These are phyloP conservation scores for Clarireedia hainanense DNA, from an alignment of 2,329 filamentous ascomycete species.

Conservation along the genomic window DNA sequence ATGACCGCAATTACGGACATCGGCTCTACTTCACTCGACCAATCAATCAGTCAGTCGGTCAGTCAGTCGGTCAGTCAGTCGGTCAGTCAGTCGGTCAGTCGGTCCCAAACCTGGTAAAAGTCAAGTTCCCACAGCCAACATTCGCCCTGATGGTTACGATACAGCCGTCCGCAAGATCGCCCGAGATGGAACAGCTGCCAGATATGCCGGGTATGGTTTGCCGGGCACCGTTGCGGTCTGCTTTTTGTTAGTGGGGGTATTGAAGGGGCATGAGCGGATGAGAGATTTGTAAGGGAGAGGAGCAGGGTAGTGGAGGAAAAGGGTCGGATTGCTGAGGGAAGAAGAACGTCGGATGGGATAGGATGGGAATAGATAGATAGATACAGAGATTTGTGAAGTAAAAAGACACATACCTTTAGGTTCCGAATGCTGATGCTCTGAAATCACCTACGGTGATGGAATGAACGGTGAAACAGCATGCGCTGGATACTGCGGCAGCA, in stretches of 20 bases:
- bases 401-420: background rate
- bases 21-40: no score
- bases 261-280: background rate
- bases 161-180: background rate
- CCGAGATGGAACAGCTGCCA: background rate
- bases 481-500: background rate
- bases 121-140: background rate
- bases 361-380: no score
- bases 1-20: no score
- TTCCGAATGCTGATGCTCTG: background rate
- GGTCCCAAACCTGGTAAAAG: background rate
- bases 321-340: no score
- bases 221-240: background rate
- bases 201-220: background rate
- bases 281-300: background rate
- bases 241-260: background rate
- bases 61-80: no score
- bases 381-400: no score
- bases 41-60: no score
- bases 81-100: background rate
- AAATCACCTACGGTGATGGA: background rate
- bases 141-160: background rate
- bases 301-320: background rate
- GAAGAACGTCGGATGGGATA: no score
- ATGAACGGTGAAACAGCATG: background rate